Evolutionary conservation across 495 filamentous ascomycete species (phyloP).

Genomic region (Trichoderma virens): DNA sequence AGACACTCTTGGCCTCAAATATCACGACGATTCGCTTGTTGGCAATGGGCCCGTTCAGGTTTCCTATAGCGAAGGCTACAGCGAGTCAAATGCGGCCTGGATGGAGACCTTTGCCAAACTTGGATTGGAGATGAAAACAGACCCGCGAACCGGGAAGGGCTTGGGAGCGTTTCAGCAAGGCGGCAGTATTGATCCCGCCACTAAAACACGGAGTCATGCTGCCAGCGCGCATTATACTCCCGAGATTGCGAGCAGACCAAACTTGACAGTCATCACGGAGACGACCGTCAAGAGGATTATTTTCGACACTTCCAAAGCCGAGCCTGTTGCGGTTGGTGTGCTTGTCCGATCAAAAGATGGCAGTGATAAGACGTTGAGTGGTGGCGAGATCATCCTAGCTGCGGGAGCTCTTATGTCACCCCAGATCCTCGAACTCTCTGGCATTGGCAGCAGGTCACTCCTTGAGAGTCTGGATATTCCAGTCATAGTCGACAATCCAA

Average conservation of each 20-base stretch:
- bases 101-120: slow-evolving; percentile 18
- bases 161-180: slow-evolving; percentile 31
- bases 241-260: slow-evolving; percentile 29
- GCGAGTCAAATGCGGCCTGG: slow-evolving; percentile 24
- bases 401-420: slow-evolving; percentile 53
- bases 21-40: slow-evolving; percentile 31
- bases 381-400: slow-evolving; percentile 51
- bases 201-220: slow-evolving; percentile 30
- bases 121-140: slow-evolving; percentile 28
- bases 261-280: slow-evolving; percentile 37
- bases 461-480: slow-evolving; percentile 58
- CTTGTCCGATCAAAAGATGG: slow-evolving; percentile 20
- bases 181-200: slow-evolving; percentile 28
- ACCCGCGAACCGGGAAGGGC: slow-evolving; percentile 27
- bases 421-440: slow-evolving; percentile 62
- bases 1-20: slow-evolving; percentile 23
- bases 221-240: slow-evolving; percentile 29
- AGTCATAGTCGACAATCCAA: slow-evolving; percentile 62
- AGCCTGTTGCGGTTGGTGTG: slow-evolving; percentile 21
- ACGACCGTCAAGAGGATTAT: slow-evolving; percentile 39
- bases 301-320: slow-evolving; percentile 25
- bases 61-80: slow-evolving; percentile 23
- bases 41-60: slow-evolving; percentile 34
- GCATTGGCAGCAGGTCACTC: slow-evolving; percentile 62
- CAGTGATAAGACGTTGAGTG: slow-evolving; percentile 23